phyloP scores from a whole-genome alignment of 352 stramenopile species.

The Lagenidium sp. region DNA sequence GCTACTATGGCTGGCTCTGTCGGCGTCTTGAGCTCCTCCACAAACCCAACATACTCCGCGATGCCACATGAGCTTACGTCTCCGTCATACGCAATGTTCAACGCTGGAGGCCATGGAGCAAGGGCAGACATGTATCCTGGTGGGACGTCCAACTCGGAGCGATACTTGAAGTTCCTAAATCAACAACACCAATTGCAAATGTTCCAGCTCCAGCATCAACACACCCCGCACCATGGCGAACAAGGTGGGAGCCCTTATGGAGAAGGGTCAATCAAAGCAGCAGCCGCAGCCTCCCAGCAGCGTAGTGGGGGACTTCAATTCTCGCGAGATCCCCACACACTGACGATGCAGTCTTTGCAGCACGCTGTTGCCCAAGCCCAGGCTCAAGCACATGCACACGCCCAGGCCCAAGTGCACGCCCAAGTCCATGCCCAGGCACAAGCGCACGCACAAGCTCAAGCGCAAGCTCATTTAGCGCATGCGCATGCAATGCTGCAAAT shows the following conservation, averaged over 20 bases:
- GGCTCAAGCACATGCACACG: conserved; percentile 12
- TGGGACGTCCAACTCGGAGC: conserved; percentile 44
- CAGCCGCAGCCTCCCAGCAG: neutral
- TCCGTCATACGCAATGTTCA: conserved; percentile 21
- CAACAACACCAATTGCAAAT: conserved; percentile 85
- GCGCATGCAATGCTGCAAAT: conserved; percentile 39
- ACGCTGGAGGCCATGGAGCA: conserved; percentile 21
- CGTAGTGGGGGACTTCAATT: too few species aligned
- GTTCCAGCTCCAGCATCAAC: conserved; percentile 69
- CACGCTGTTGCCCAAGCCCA: conserved; percentile 21
- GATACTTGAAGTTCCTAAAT: conserved; percentile 78
- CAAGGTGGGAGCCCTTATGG: conserved; percentile 35
- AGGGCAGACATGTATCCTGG: conserved; percentile 30
- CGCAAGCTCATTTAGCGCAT: conserved; percentile 34
- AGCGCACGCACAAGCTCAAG: conserved; percentile 25
- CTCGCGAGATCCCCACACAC: too few species aligned
- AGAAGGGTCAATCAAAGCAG: conserved; percentile 41
- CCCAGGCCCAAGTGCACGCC: conserved; percentile 15
- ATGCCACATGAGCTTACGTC: neutral
- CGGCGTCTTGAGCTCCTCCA: too few species aligned
- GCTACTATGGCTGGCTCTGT: too few species aligned
- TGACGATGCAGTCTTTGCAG: conserved; percentile 56
- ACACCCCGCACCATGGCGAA: conserved; percentile 30
- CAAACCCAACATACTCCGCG: too few species aligned
- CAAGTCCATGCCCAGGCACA: conserved; percentile 19